Base-by-base conservation (phyloP, 495 filamentous ascomycete genomes). In the Aspergillus indologenus region DNA sequence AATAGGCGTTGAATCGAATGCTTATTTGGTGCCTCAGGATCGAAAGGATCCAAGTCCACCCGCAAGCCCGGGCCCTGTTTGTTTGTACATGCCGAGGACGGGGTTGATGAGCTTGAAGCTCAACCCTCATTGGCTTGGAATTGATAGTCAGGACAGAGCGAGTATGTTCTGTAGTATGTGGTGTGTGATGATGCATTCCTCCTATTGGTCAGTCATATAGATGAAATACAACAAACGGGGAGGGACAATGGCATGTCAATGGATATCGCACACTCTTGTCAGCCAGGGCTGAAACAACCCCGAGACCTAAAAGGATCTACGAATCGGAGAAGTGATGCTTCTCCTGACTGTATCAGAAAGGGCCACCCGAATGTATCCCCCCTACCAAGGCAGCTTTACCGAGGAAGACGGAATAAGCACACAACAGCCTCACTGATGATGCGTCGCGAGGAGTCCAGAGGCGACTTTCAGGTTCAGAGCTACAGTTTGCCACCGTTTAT, bases 361-460 rank as follows among this genome's bases (percentile, higher is more conserved):
- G 9, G 26, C 26, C 26, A 29, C 48, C 14, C 29, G 14, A 9
- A 15, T 9, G 23, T 15, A 29, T 24, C 48, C 8, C 12, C 2
- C 12, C 34, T 14, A 40, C 34, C 2, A 40, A 40, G 34, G 34
- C 34, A 40, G 34, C 34, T 40, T 6, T 40, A 8, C 6, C 34
- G 34, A 40, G 34, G 2, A 40, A 11, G 34, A 40, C 34, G 34
- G 34, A 40, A 40, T 40, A 7, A 40, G 34, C 26, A 40, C 12
- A 4, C 34, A 40, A 40, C 6, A 14, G 48, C 48, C 48, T 51
- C 48, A 51, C 22, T 29, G 48, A 51, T 51, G 48, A 51, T 51
- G 48, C 48, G 48, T 51, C 48, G n/a, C 18, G 22, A 18, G 18
- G 22, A 31, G n/a, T 29, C 2, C 20, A 18, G 48, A 51, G 29